A percentile compares a stretch with the other conserved stretches of the same genome.
Evolutionary conservation across 73 alveolate genomes (phyloP).

Genomic region (Tetrahymena malaccensis): DNA sequence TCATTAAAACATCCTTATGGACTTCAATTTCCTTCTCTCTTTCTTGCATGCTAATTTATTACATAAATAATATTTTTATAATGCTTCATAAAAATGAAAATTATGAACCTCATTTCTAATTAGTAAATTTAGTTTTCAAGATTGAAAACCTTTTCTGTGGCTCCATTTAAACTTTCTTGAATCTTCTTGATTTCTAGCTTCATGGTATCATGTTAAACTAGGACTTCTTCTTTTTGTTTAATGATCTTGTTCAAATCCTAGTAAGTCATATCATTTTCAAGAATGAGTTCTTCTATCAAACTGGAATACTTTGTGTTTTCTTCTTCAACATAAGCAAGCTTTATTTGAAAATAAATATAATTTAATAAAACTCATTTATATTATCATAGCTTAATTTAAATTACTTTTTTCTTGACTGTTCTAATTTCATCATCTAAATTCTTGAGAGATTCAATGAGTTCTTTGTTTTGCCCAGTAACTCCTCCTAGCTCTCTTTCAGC

Average conservation of each 20-base stretch:
- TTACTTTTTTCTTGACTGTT: slow-evolving; percentile 67
- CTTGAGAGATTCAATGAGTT: slow-evolving; percentile 46
- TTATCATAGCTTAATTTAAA: background rate
- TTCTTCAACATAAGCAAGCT: slow-evolving; percentile 34
- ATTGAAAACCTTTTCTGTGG: slow-evolving; percentile 87
- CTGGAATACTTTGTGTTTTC: slow-evolving; percentile 66
- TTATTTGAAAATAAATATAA: background rate
- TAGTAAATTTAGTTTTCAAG: slow-evolving; percentile 88
- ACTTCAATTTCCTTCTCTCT: slow-evolving; percentile 96
- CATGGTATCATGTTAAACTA: slow-evolving; percentile 95
- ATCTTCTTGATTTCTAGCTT: slow-evolving; percentile 92
- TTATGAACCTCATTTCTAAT: slow-evolving; percentile 65
- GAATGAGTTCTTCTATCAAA: slow-evolving; percentile 85
- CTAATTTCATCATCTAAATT: slow-evolving; percentile 82
- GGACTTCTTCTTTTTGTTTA: slow-evolving; percentile 85
- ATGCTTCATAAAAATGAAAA: background rate
- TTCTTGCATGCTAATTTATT: slow-evolving; percentile 72
- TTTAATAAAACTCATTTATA: background rate
- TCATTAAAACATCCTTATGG: slow-evolving; percentile 89
- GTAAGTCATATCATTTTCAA: slow-evolving; percentile 92
- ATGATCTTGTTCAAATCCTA: slow-evolving; percentile 85
- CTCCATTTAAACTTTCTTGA: slow-evolving; percentile 75
- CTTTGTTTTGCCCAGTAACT: slow-evolving; percentile 55
- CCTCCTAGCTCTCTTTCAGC: slow-evolving; percentile 66
- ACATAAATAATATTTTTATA: background rate